Evolutionary conservation across 306 rosid genomes (phyloP), one percentile per base, ranked within the genome.

Genomic region (Acacia melanoxylon): DNA sequence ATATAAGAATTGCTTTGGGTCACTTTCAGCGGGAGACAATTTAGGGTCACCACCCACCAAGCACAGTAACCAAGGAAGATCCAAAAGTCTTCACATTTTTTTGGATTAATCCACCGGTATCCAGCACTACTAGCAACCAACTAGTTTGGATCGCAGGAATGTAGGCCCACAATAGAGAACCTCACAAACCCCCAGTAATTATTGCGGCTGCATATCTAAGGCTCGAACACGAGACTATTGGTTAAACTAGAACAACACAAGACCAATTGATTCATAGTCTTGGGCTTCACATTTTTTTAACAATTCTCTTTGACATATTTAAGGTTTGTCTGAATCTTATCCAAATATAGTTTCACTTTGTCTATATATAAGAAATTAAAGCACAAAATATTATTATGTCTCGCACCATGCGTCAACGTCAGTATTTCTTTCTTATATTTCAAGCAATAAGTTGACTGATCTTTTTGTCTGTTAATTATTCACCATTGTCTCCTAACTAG

Each of bases 11-110:
- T 24, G 16, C 24, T 19, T 22, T 5, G 45, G 25, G 88, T 82
- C 85, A n/a, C 45, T 80, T 85, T 85, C 88, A 69, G 24, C 27
- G 87, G 88, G 77, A 35, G 83, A 89, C 95, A 84, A 44, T 35
- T 37, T 8, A 7, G 40, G 40, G 40, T 15, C 75, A 71, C 75
- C 27, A 45, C 33, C 31, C 52, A 41, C 20, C 9, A 37, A 37
- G 16, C 27, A 42, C 29, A n/a, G 56, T 14, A 44, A 6, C 10
- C 2, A 75, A 68, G 48, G 14, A 77, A 45, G 37, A 25, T 79
- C 46, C 54, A 69, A 1, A 61, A 44, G 0, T 14, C n/a, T 56
- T 56, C 11, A 74, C 52, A 78, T 81, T 81, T 13, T 37, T 37
- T 37, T 37, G 41, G 41, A 37, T 6, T 37, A 5, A 37, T 37